phyloP scores from a whole-genome alignment of 768 basidiomycete genomes.

The Guyanaporus albipodus region DNA sequence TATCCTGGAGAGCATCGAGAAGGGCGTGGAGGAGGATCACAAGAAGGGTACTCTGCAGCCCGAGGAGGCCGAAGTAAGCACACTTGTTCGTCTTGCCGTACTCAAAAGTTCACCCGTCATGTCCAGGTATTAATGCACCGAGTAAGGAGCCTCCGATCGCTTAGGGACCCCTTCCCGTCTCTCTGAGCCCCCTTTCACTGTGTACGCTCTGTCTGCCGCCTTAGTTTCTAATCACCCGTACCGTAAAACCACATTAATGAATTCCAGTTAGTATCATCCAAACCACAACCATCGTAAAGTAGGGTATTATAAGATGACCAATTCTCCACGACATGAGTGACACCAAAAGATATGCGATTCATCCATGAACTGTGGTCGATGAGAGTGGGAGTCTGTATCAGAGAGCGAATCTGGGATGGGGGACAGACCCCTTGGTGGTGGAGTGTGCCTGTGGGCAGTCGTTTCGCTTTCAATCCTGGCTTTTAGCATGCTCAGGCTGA shows the following conservation, averaged over 20 bases:
- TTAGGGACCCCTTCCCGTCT: slow-evolving; percentile 14
- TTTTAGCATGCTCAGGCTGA: slow-evolving; percentile 86
- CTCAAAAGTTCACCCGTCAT: slow-evolving; percentile 6
- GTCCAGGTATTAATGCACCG: slow-evolving; percentile 46
- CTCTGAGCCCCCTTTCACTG: slow-evolving; percentile 4
- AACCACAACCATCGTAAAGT: not conserved
- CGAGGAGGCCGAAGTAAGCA: slow-evolving; percentile 68
- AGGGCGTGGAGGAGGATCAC: slow-evolving; percentile 66
- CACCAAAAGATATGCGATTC: slow-evolving; percentile 92
- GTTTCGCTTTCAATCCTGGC: slow-evolving; percentile 84
- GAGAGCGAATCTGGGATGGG: slow-evolving; percentile 39
- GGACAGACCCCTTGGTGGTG: slow-evolving; percentile 55
- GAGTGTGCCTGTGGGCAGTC: slow-evolving; percentile 40
- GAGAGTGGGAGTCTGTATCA: slow-evolving; percentile 16
- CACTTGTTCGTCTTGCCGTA: not conserved
- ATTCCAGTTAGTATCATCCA: slow-evolving; percentile 15
- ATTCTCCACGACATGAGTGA: slow-evolving; percentile 73
- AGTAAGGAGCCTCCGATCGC: slow-evolving; percentile 28
- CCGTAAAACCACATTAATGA: slow-evolving; percentile 19
- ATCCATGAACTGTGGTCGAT: slow-evolving; percentile 75
- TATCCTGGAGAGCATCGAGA: slow-evolving; percentile 78
- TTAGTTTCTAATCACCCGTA: slow-evolving; percentile 8
- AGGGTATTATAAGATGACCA: slow-evolving; percentile 57
- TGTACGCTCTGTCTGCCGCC: not conserved
- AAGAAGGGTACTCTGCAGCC: slow-evolving; percentile 58